phyloP scores from a whole-genome alignment of 805 yeast genomes.

The Candida nanaspora region DNA sequence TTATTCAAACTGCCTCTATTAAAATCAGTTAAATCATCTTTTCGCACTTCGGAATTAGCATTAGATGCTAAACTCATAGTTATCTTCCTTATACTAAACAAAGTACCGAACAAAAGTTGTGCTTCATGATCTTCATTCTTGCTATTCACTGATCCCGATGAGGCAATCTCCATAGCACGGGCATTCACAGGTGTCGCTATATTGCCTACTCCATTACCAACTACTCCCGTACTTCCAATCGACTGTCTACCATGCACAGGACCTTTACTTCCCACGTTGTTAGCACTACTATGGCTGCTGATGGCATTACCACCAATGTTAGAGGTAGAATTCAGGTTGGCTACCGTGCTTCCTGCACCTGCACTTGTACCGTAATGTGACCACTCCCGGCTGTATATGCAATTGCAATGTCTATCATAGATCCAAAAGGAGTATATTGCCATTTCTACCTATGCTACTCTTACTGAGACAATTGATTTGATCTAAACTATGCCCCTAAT shows the following conservation, averaged over 20 bases:
- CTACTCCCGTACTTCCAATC: neutral
- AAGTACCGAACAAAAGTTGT: constrained; percentile 78
- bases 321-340: too few species aligned
- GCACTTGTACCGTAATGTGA: neutral
- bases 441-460: constrained; percentile 25
- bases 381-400: constrained; percentile 76
- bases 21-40: neutral
- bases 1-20: constrained; percentile 16
- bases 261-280: neutral
- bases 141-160: constrained; percentile 36
- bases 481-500: too few species aligned
- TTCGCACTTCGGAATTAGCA: neutral
- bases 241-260: too few species aligned
- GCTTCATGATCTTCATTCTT: constrained; percentile 63
- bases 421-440: constrained; percentile 82
- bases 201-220: too few species aligned
- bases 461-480: too few species aligned
- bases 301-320: neutral
- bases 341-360: too few species aligned
- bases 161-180: neutral
- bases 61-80: constrained; percentile 33
- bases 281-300: neutral
- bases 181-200: neutral
- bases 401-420: constrained; percentile 87
- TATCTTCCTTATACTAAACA: constrained; percentile 72